A percentile compares a stretch with the other conserved stretches of the same genome.
phyloP scores from a whole-genome alignment of 805 yeast species.

The Suhomyces sp. region DNA sequence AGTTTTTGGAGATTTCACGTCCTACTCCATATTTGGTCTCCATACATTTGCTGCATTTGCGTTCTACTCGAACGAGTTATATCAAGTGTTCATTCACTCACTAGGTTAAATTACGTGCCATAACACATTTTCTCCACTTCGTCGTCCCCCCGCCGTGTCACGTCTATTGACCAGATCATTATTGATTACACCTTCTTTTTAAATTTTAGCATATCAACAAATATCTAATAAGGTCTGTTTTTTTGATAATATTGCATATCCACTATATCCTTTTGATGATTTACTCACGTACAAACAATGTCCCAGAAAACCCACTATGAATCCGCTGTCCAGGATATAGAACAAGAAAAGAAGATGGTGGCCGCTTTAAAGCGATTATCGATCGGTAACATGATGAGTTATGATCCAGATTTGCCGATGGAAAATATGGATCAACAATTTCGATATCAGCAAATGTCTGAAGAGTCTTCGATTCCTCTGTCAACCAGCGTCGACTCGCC shows the following conservation, averaged over 20 bases:
- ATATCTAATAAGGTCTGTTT: neutral
- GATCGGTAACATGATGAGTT: conserved; percentile 57
- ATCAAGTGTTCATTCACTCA: neutral
- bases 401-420: conserved; percentile 71
- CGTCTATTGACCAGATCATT: neutral
- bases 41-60: neutral
- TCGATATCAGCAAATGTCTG: conserved; percentile 17
- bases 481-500: conserved; percentile 1
- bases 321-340: conserved; percentile 71
- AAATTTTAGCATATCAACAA: neutral
- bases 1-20: neutral
- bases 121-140: neutral
- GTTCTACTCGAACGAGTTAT: neutral
- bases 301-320: conserved; percentile 23
- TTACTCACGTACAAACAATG: neutral
- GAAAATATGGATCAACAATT: conserved; percentile 30
- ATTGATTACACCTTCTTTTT: neutral
- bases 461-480: neutral
- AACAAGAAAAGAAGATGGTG: conserved; percentile 70
- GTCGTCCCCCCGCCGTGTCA: neutral
- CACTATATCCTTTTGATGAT: conserved; percentile 1
- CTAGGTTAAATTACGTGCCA: neutral
- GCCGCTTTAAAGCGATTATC: conserved; percentile 71
- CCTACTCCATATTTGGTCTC: neutral
- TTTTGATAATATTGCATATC: neutral